These are phyloP conservation scores for Leccinum uliginosum DNA, from an alignment of 768 basidiomycete genomes.

Conservation along the genomic window DNA sequence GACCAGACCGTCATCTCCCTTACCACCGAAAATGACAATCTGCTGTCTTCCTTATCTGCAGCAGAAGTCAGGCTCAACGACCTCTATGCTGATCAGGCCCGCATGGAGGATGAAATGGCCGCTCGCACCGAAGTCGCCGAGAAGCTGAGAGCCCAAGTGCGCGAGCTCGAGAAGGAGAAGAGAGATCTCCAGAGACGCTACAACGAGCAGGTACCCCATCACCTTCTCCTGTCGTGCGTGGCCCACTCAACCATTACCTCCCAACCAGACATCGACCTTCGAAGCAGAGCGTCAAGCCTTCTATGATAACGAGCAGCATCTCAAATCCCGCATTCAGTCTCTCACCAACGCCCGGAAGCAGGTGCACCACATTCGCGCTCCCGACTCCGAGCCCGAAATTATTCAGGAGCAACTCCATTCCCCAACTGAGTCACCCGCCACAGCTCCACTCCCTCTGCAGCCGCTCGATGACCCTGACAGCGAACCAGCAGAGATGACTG, in stretches of 20 bases:
- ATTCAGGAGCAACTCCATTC: slow-evolving; percentile 34
- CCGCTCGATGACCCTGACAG: slow-evolving; percentile 60
- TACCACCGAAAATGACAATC: slow-evolving; percentile 57
- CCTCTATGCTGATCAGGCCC: slow-evolving; percentile 74
- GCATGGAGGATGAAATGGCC: slow-evolving; percentile 78
- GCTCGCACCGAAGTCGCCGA: slow-evolving; percentile 80
- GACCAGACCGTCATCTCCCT: slow-evolving; percentile 63
- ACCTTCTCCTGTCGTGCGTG: slow-evolving; percentile 13
- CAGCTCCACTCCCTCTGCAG: slow-evolving; percentile 33
- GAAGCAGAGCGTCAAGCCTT: slow-evolving; percentile 90
- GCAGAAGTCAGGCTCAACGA: slow-evolving; percentile 75
- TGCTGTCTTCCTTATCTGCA: slow-evolving; percentile 59
- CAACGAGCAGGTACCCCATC: slow-evolving; percentile 69
- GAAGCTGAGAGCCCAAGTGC: slow-evolving; percentile 74
- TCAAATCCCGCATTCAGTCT: slow-evolving; percentile 85
- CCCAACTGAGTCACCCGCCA: slow-evolving; percentile 21
- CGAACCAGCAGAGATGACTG: slow-evolving; percentile 86
- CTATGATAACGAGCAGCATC: slow-evolving; percentile 91
- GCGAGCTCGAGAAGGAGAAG: slow-evolving; percentile 87
- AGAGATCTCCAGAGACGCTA: slow-evolving; percentile 77
- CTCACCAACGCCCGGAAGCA: slow-evolving; percentile 65
- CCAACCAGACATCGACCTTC: slow-evolving; percentile 69
- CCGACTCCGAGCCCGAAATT: slow-evolving; percentile 37
- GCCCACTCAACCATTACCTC: slow-evolving; percentile 7
- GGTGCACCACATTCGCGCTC: slow-evolving; percentile 34